Evolutionary conservation across 371 early-diverging fungal genomes (phyloP).

Genomic region (Lichtheimia corymbifera): DNA sequence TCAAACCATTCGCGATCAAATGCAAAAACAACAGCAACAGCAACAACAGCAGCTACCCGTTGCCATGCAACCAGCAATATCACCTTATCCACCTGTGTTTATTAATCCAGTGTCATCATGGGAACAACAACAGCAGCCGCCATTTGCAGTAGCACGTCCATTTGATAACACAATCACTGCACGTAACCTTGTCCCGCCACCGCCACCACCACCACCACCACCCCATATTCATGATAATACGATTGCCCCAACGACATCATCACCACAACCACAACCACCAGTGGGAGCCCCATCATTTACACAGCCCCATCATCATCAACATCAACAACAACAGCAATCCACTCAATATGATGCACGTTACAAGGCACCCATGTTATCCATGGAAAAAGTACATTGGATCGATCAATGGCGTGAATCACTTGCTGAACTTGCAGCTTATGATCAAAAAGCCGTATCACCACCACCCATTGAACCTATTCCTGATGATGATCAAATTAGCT

Average conservation of each 20-base stretch:
- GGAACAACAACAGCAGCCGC: not conserved
- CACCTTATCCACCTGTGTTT: not conserved
- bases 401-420: conserved; percentile 52
- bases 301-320: conserved; percentile 1
- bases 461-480: conserved; percentile 52
- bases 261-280: conserved; percentile 4
- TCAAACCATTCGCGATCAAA: conserved; percentile 27
- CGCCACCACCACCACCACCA: conserved; percentile 12
- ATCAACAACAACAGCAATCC: not conserved
- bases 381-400: conserved; percentile 42
- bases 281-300: no score
- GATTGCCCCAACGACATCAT: not conserved
- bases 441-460: conserved; percentile 28
- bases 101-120: conserved; percentile 8
- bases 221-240: not conserved
- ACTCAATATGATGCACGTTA: conserved; percentile 15
- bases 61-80: conserved; percentile 11
- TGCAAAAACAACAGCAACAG: conserved; percentile 16
- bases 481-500: conserved; percentile 41
- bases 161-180: conserved; percentile 1
- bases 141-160: not conserved
- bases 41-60: conserved; percentile 10
- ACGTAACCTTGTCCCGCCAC: conserved; percentile 19
- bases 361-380: conserved; percentile 27
- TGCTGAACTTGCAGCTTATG: conserved; percentile 36